phyloP scores from a whole-genome alignment of 2,329 filamentous ascomycete genomes.

The Monosporascus sp. region DNA sequence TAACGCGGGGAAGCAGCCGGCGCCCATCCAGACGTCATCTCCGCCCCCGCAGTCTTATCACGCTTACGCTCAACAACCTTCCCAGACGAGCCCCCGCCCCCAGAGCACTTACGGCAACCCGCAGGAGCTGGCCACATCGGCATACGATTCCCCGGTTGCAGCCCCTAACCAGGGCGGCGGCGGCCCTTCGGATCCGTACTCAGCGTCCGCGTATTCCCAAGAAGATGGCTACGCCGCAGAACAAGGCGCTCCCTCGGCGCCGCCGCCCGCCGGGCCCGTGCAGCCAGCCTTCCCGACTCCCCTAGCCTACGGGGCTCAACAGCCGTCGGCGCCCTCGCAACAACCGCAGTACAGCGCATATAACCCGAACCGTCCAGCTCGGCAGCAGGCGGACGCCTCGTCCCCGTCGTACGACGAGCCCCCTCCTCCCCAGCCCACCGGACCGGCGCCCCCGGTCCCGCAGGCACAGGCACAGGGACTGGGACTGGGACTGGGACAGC shows the following conservation, averaged over 20 bases:
- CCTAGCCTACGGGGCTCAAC: conserved; percentile 14
- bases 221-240: conserved; percentile 37
- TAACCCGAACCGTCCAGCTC: conserved; percentile 17
- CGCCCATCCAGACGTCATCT: conserved; percentile 46
- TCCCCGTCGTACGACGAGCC: conserved; percentile 13
- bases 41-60: conserved; percentile 48
- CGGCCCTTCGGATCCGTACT: conserved; percentile 38
- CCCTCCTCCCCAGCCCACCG: conserved; percentile 29
- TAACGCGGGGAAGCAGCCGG: conserved; percentile 41
- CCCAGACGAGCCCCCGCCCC: conserved; percentile 46
- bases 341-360: conserved; percentile 34
- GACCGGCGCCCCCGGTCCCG: conserved; percentile 38
- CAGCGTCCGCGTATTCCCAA: conserved; percentile 42
- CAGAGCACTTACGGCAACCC: conserved; percentile 66
- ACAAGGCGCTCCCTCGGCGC: conserved; percentile 23
- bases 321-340: conserved; percentile 16
- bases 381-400: conserved; percentile 25
- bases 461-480: conserved; percentile 20
- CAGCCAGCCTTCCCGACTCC: conserved; percentile 17
- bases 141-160: conserved; percentile 68
- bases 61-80: conserved; percentile 41
- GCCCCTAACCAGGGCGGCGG: conserved; percentile 35
- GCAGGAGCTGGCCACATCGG: conserved; percentile 73
- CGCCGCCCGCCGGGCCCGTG: conserved; percentile 21
- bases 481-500: too few species aligned